A percentile compares a stretch with the other conserved stretches of the same genome.
These are phyloP conservation scores for Monascus ruber DNA, from an alignment of 2,329 filamentous ascomycete genomes.

Conservation along the genomic window DNA sequence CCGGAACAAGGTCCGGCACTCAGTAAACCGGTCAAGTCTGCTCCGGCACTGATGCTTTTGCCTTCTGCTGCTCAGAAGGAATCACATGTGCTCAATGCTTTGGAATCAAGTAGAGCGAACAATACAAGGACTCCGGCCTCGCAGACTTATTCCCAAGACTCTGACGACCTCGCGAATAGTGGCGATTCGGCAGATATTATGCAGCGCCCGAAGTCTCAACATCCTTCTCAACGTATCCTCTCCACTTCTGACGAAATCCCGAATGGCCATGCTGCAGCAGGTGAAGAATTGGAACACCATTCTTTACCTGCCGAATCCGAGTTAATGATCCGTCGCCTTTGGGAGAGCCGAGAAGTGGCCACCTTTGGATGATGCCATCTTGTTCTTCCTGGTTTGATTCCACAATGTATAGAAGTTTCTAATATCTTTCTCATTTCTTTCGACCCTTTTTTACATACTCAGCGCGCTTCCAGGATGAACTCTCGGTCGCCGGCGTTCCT, in stretches of 20 bases:
- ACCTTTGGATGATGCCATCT: slow-evolving; percentile 16
- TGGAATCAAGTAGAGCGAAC: slow-evolving; percentile 9
- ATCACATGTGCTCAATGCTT: slow-evolving; percentile 5
- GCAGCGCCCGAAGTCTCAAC: slow-evolving; percentile 13
- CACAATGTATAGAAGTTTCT: not conserved
- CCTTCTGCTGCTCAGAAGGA: slow-evolving; percentile 12
- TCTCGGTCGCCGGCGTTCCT: slow-evolving; percentile 6
- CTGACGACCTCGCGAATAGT: slow-evolving; percentile 20
- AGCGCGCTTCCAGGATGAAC: too few species aligned
- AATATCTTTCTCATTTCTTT: slow-evolving; percentile 1
- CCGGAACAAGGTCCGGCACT: slow-evolving; percentile 11
- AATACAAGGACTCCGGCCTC: slow-evolving; percentile 13
- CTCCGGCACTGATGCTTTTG: slow-evolving; percentile 20
- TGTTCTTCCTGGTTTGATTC: not conserved
- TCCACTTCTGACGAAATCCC: slow-evolving; percentile 24
- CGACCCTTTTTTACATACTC: slow-evolving; percentile 3
- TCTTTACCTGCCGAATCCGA: slow-evolving; percentile 22
- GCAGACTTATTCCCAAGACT: slow-evolving; percentile 20
- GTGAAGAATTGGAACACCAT: slow-evolving; percentile 12
- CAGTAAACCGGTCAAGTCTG: slow-evolving; percentile 23
- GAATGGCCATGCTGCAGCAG: slow-evolving; percentile 8
- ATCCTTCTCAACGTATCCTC: slow-evolving; percentile 23
- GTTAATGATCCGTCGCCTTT: slow-evolving; percentile 32
- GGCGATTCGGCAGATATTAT: slow-evolving; percentile 13
- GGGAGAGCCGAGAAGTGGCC: slow-evolving; percentile 33